Conservation (phyloP, 208 protist genomes). For the Giardia muris region DNA sequence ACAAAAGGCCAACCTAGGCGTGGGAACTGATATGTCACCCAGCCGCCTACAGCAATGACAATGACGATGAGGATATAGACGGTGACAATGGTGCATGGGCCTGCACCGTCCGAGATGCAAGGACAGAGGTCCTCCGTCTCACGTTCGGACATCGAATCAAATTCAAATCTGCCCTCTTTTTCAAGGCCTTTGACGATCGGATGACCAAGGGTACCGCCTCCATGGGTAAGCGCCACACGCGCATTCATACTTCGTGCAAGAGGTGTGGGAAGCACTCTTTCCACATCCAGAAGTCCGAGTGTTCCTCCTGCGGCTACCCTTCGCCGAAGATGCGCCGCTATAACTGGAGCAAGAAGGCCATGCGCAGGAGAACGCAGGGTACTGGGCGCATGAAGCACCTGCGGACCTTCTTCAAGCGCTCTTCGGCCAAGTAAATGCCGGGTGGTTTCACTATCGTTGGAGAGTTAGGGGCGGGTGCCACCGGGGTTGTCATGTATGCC, state of each 20-base stretch:
- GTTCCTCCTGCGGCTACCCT: slow-evolving; percentile 89
- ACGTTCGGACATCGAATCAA: too few relatives aligned
- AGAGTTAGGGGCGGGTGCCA: background rate
- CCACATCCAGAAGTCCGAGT: slow-evolving; percentile 87
- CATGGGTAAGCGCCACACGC: slow-evolving; percentile 62
- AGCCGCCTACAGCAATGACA: background rate
- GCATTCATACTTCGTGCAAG: slow-evolving; percentile 85
- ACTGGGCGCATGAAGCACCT: slow-evolving; percentile 90
- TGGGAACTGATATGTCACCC: background rate
- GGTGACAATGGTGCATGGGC: background rate
- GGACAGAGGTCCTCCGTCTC: too few relatives aligned
- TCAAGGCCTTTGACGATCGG: too few relatives aligned
- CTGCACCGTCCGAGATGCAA: background rate
- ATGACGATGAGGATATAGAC: background rate
- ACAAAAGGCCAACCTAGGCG: background rate
- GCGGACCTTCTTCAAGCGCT: slow-evolving; percentile 46
- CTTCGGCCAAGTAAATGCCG: background rate
- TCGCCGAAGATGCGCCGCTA: slow-evolving; percentile 67
- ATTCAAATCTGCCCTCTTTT: too few relatives aligned
- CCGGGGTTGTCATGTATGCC: background rate
- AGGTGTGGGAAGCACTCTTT: slow-evolving; percentile 82
- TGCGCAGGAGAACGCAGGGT: slow-evolving; percentile 85
- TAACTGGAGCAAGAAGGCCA: slow-evolving; percentile 87
- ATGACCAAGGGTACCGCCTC: slow-evolving; percentile 60
- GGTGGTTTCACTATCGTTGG: background rate